Evolutionary conservation across 2,329 filamentous ascomycete species (phyloP), one percentile per base, ranked within the genome.

Genomic region (Rhynchosporium secalis): DNA sequence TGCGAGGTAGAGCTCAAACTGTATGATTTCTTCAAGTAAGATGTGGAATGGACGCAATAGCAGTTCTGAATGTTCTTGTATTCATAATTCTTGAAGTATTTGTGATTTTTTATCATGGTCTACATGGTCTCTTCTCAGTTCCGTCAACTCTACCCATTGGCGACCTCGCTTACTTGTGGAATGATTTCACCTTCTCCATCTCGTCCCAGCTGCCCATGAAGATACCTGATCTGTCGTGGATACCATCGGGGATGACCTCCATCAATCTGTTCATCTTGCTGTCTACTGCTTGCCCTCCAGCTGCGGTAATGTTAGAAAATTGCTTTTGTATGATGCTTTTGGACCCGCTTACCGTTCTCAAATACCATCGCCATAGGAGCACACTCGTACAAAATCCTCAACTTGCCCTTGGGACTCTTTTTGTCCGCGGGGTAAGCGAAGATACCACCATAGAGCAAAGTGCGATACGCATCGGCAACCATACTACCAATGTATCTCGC

Each of bases 281-380:
- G 78, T 98, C 89, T 60, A 99, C 81, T 20, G 95, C 95, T 77
- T 96, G 88, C 64, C 95, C 95, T 71, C 95, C 95, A 72, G 95
- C 91, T 95, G 69, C 58, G 6, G n/a, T 26, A 20, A 28, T 28
- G 48, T 66, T 60, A 69, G 61, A 4, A 29, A 28, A 4, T n/a
- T 5, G 28, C 28, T 12, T 20, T 33, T 40, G 15, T 3, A 20
- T 38, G 43, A 15, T 57, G 13, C 5, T 48, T 31, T 10, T 15
- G 56, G 54, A 3, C 26, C 20, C 6, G 80, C 88, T 79, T 77
- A 94, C 91, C 95, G 78, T 99, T 97, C 79, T 99, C 95, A 77
- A 99, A 98, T 6, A 99, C 86, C 88, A 98, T 90, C 29, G 95
- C 95, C 95, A 99, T 99, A 45, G 95, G 95, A 13, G 95, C 95